phyloP scores from a whole-genome alignment of 2,329 filamentous ascomycete genomes.

The Ambrosiella cleistominuta region DNA sequence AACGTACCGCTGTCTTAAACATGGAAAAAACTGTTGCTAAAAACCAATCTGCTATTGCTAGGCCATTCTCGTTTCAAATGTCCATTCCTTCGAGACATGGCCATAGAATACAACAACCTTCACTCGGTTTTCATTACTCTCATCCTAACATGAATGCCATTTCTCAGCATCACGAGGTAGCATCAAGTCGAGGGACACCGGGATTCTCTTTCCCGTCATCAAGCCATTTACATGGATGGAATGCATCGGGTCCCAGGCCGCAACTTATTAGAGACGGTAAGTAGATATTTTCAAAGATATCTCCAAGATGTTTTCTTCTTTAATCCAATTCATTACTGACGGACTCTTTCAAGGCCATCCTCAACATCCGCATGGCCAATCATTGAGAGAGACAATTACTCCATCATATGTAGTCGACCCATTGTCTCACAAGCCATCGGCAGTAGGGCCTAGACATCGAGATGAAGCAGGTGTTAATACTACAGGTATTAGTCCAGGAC shows the following conservation, averaged over 20 bases:
- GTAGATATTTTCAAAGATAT: too few species aligned
- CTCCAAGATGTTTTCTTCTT: too few species aligned
- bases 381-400: not conserved
- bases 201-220: too few species aligned
- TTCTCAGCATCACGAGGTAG: not conserved
- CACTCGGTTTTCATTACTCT: not conserved
- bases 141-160: not conserved
- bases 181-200: not conserved
- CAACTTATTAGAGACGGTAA: too few species aligned
- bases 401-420: not conserved
- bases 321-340: too few species aligned
- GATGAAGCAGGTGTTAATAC: not conserved
- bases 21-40: slow-evolving; percentile 37
- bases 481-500: not conserved
- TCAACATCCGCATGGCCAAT: not conserved
- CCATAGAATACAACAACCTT: not conserved
- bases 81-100: too few species aligned
- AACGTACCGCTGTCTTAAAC: slow-evolving; percentile 34
- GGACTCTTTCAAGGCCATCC: not conserved
- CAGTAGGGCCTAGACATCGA: not conserved
- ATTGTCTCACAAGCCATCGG: not conserved
- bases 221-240: too few species aligned
- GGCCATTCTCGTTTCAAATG: not conserved
- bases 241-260: too few species aligned
- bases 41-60: not conserved